Percentiles rank a stretch among this genome's conserved stretches.
phyloP scores from a whole-genome alignment of 1,139 yeast genomes.

The Debaryomycetaceae sp. region DNA sequence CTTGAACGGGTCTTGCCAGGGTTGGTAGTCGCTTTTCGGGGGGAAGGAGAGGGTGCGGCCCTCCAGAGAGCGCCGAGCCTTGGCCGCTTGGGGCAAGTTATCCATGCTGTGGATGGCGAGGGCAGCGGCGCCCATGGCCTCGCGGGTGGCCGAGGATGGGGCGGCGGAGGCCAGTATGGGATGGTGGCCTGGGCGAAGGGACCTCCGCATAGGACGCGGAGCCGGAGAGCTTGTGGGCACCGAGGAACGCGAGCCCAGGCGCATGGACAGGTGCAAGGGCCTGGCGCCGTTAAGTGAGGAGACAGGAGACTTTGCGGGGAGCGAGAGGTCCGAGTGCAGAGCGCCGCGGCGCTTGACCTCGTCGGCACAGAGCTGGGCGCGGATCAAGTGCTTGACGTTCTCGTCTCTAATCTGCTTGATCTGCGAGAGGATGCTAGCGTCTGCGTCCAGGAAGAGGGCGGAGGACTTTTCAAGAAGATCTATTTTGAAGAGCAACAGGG shows the following conservation, averaged over 20 bases:
- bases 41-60: background rate
- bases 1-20: slow-evolving; percentile 17
- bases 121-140: slow-evolving; percentile 37
- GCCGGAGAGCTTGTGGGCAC: slow-evolving; percentile 2
- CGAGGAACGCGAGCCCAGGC: background rate
- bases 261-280: background rate
- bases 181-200: slow-evolving; percentile 19
- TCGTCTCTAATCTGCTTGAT: slow-evolving; percentile 41
- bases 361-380: slow-evolving; percentile 33
- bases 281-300: background rate
- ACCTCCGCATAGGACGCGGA: slow-evolving; percentile 22
- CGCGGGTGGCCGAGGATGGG: slow-evolving; percentile 8
- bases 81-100: background rate
- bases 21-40: slow-evolving; percentile 17
- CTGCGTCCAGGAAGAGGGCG: slow-evolving; percentile 26
- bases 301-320: background rate
- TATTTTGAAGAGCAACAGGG: slow-evolving; percentile 44
- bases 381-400: slow-evolving; percentile 35
- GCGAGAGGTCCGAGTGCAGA: background rate
- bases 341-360: slow-evolving; percentile 18
- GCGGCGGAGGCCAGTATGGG: slow-evolving; percentile 6
- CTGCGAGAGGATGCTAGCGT: slow-evolving; percentile 31
- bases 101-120: slow-evolving; percentile 26
- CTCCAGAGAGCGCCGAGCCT: background rate
- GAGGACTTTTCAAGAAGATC: slow-evolving; percentile 41